Base-by-base conservation (phyloP, 106 monocot species). In the Apostasia shenzhenica region DNA sequence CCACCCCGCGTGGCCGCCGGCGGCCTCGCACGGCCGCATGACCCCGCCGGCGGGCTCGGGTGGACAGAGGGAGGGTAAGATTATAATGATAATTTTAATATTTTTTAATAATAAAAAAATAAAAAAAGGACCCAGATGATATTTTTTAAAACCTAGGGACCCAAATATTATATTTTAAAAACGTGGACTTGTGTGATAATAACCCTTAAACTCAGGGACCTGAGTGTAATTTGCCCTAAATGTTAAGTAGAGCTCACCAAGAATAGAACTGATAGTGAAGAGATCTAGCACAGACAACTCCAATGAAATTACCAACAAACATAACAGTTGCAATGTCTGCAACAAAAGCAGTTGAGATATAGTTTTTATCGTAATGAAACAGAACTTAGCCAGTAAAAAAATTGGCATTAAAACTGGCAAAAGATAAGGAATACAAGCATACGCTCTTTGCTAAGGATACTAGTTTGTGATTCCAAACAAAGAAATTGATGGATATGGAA, bases 241-340 rank as follows among this genome's bases (percentile, higher is more conserved):
- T 9, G 39, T 59, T 59, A 1, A 5, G 37, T 41, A 48, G 57
- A 14, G 44, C 85, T 83, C 81, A 97, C 97, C 97, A 97, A 63
- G 97, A 97, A 76, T 97, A 97, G 72, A 97, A 97, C 73, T 97
- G 97, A 72, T 97, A 97, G 73, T 97, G 97, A 41, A 97, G 79
- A 63, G 97, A 97, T 43, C 97, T 77, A 37, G 97, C 97, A 59
- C 80, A 97, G 41, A 97, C 75, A 56, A 97, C 78, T 46, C 97
- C 97, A 55, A 97, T 92, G 79, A 97, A 97, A 59, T 97, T 97
- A 37, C 97, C 97, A 73, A 84, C 87, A 81, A 97, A 97, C 97
- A 92, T 81, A n/a, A 97, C 78, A 5, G 83, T 90, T 11, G 53
- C 63, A 75, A 92, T 85, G 81, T 97, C 97, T 97, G 81, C 13